phyloP scores from a whole-genome alignment of 2,329 filamentous ascomycete genomes.

The Penicillium sp. region DNA sequence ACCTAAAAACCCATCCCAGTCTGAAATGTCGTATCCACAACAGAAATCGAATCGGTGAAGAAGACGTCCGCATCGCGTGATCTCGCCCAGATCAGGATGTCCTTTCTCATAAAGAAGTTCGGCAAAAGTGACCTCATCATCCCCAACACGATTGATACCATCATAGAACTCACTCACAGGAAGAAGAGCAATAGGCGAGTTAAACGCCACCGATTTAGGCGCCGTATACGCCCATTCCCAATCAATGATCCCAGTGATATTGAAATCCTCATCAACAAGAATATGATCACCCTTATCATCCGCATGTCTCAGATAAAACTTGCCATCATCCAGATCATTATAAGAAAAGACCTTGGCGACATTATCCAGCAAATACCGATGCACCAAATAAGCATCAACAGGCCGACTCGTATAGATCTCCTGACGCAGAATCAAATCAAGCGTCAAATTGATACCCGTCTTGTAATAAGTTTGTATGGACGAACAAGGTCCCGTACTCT shows the following conservation, averaged over 20 bases:
- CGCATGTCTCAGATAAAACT: slow-evolving; percentile 1
- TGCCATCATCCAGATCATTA: not conserved
- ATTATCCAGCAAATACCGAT: not conserved
- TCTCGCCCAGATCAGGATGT: not conserved
- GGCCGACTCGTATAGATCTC: not conserved
- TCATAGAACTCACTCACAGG: not conserved
- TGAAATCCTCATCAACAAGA: slow-evolving; percentile 4
- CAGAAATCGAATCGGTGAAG: not conserved
- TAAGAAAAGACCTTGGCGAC: not conserved
- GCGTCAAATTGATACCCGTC: not conserved
- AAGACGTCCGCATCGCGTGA: not conserved
- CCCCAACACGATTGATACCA: not conserved
- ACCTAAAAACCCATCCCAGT: slow-evolving; percentile 1
- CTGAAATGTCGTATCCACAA: not conserved
- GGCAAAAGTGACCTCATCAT: not conserved
- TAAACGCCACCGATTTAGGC: not conserved
- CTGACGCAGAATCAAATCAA: not conserved
- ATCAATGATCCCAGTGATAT: slow-evolving; percentile 4
- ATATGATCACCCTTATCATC: slow-evolving; percentile 5
- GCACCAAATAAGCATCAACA: not conserved
- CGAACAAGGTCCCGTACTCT: not conserved
- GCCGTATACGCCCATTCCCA: slow-evolving; percentile 6
- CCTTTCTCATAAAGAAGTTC: not conserved
- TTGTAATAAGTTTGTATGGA: not conserved
- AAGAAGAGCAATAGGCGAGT: not conserved